Conservation (phyloP, 1,139 yeast species). For the Kodamaea sp. region DNA sequence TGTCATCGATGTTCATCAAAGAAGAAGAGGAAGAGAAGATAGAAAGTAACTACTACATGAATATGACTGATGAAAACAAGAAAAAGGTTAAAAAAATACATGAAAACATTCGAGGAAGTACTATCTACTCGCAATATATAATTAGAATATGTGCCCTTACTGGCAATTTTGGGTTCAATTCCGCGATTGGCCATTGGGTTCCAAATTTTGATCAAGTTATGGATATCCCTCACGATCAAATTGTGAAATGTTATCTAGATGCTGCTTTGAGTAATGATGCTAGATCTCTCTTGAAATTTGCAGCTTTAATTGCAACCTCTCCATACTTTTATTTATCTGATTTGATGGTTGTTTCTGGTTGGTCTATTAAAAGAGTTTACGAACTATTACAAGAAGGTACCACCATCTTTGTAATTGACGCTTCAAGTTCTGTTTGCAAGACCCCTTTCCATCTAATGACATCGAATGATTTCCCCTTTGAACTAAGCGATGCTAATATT, state of each 20-base stretch:
- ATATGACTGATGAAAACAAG: conserved; percentile 4
- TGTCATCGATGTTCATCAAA: too few relatives aligned
- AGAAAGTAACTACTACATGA: too few relatives aligned
- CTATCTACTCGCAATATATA: conserved; percentile 14
- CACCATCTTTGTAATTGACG: conserved; percentile 32
- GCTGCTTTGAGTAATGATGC: conserved; percentile 18
- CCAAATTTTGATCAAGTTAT: conserved; percentile 5
- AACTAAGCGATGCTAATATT: conserved; percentile 33
- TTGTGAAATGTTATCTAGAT: conserved; percentile 13
- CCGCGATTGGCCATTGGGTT: conserved; percentile 11
- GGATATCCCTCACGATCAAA: conserved; percentile 6
- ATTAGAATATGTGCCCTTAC: conserved; percentile 8
- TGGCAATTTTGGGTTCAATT: conserved; percentile 10
- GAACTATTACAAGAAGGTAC: conserved; percentile 33
- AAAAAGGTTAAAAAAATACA: conserved; percentile 6
- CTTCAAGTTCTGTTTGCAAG: conserved; percentile 45
- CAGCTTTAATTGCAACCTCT: conserved; percentile 43
- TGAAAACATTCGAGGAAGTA: conserved; percentile 15
- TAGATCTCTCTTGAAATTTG: conserved; percentile 32
- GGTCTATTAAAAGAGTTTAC: conserved; percentile 24
- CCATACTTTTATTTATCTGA: conserved; percentile 44
- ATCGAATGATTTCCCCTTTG: conserved; percentile 33
- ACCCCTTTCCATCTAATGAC: conserved; percentile 43
- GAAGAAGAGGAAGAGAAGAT: too few relatives aligned
- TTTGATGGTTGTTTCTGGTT: conserved; percentile 36